A percentile compares a stretch with the other conserved stretches of the same genome.
phyloP scores from a whole-genome alignment of 192 early-diverging fungal genomes.

The Umbelopsis sp. region DNA sequence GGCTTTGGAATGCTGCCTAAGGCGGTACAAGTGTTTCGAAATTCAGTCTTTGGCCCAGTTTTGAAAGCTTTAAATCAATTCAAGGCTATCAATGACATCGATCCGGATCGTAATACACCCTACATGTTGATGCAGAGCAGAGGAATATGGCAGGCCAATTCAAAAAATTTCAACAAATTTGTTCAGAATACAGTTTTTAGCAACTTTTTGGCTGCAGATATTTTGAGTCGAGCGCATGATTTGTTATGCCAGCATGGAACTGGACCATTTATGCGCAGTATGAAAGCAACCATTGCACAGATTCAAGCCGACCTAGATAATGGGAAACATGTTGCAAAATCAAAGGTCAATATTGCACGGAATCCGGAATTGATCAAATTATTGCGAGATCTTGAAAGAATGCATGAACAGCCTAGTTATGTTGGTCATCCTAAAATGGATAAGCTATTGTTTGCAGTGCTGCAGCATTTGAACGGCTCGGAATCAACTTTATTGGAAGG shows the following conservation, averaged over 20 bases:
- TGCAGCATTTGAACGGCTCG: conserved; percentile 67
- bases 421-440: conserved; percentile 86
- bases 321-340: conserved; percentile 27
- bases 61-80: conserved; percentile 36
- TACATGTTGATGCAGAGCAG: conserved; percentile 48
- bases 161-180: conserved; percentile 25
- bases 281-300: conserved; percentile 35
- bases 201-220: conserved; percentile 29
- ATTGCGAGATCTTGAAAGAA: conserved; percentile 40
- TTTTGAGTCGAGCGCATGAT: conserved; percentile 46
- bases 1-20: conserved; percentile 32
- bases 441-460: conserved; percentile 60
- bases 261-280: conserved; percentile 42
- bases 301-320: conserved; percentile 24
- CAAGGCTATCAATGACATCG: conserved; percentile 28
- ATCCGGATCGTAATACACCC: conserved; percentile 41
- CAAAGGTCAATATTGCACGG: conserved; percentile 40
- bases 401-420: conserved; percentile 44
- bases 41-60: conserved; percentile 19
- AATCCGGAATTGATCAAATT: conserved; percentile 42
- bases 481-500: conserved; percentile 31
- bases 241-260: conserved; percentile 52
- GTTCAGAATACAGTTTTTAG: conserved; percentile 27
- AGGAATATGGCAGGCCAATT: conserved; percentile 7
- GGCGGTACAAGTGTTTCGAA: background rate